Base-by-base conservation (phyloP, 2,329 filamentous ascomycete genomes). In the Cordyceps cateniannulata region DNA sequence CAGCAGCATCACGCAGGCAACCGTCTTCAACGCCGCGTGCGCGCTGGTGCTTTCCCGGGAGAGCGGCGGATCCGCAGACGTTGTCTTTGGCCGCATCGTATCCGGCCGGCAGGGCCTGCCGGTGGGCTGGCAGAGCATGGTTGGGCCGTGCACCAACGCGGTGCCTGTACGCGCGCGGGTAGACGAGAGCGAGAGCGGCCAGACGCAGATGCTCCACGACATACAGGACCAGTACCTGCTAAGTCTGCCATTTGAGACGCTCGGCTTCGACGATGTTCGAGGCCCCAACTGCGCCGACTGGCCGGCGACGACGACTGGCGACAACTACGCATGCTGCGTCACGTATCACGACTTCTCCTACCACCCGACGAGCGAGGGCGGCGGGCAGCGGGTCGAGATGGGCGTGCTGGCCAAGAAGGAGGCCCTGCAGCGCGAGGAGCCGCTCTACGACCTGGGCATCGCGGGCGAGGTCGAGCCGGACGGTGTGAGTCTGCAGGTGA, bases 51-150 rank as follows among this genome's bases (percentile, higher is more conserved):
- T 64, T 4, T 59, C 47, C 25, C 2, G 40, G 25, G 29, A 60
- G 2, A 55, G 62, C 1, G 27, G 55, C 1, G 59, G 42, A 1
- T 45, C 59, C 0, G 29, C 24, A 0, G 61, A 68, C 9, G 61
- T 68, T 2, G 53, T 68, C 42, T 66, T 68, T 3, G 63, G 66
- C 16, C 61, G 62, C 1, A 60, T 67, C 25, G 65, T 68, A 0
- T 68, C 65, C 1, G 65, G 66, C 2, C 62, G 66, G 7, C 62
- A 67, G 18, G 62, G 57, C 0, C 20, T 66, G 0, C 22, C 66
- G 0, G 47, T 50, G 6, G 52, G 16, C 47, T 64, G 60, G 14
- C 66, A 67, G 22, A 44, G 62, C 14, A 61, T 68, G 2, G 54
- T 68, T n/a, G 25, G 47, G 8, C 54, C 50, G n/a, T 64, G 63